Evolutionary conservation across 2,329 filamentous ascomycete genomes (phyloP), one percentile per base, ranked within the genome.

Genomic region (Fusarium sp.): DNA sequence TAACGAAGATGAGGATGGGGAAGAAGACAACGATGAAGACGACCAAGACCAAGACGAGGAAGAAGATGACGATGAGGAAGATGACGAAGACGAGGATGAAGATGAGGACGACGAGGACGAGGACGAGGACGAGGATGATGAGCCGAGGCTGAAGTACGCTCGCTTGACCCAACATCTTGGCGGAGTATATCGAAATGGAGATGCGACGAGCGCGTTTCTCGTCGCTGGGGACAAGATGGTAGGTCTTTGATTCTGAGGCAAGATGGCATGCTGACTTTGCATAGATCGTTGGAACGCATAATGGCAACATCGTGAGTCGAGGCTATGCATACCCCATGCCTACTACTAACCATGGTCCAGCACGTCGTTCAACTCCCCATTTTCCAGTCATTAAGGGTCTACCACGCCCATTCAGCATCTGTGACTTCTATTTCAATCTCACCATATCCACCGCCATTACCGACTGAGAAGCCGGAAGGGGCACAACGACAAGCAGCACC

Each of bases 161-260:
- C 93, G 94, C 58, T 85, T 98, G 76, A 98, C 96, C 9, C 92
- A 92, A 70, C 92, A 93, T 78, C 85, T 99, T 70, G 91, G 89
- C 29, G 87, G 93, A 50, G 90, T 98, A 37, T 99, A 99, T 85
- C 92, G 95, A 67, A 98, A 97, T 85, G 95, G 94, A 77, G 96
- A 99, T 88, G 94, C 95, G 76, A 98, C 96, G 29, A 98, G 95
- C 83, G 87, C 94, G 10, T 98, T 98, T 81, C 85, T 97, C 59
- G 94, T 97, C 59, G 93, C 93, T 45, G 96, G 96, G 62, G 96
- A 99, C 86, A 98, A 98, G 86, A 97, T 98, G 96, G 94, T 96
- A 87, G 78, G 86, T 65, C 40, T 18, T 16, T 13, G 35, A 37
- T 13, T 24, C 6, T 29, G n/a, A 13, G 34, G 16, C 10, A 7